Evolutionary conservation across 441 rosid genomes (phyloP).

Genomic region (Croton setiger): DNA sequence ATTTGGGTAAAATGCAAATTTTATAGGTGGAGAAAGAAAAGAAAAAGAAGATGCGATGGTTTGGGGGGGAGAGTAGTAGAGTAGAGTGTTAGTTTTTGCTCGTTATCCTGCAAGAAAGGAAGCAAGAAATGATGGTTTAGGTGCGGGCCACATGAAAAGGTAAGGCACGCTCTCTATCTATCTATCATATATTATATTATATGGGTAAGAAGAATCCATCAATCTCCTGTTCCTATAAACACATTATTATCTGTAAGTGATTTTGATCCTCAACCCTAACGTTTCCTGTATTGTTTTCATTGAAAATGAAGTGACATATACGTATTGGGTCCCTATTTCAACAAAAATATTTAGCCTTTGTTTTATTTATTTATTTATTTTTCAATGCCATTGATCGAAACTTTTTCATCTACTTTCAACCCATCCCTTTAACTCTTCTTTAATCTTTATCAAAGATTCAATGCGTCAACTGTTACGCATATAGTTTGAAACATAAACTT

Average conservation of each 20-base stretch:
- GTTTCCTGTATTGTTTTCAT: neutral
- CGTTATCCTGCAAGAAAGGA: constrained; percentile 8
- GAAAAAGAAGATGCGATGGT: constrained; percentile 5
- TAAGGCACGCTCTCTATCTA: constrained; percentile 20
- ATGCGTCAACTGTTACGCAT: too few relatives aligned
- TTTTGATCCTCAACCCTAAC: constrained; percentile 7
- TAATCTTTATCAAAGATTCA: constrained; percentile 10
- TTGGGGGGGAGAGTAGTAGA: neutral
- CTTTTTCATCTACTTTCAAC: constrained; percentile 20
- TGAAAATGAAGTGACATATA: constrained; percentile 3
- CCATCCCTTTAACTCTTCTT: neutral
- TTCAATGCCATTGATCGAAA: constrained; percentile 18
- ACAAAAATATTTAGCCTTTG: neutral
- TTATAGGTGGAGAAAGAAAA: constrained; percentile 12
- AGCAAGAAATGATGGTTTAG: constrained; percentile 26
- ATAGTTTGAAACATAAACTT: too few relatives aligned
- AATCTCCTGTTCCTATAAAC: constrained; percentile 14
- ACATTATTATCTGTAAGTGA: constrained; percentile 2
- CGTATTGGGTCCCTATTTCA: neutral
- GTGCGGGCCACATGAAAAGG: constrained; percentile 24
- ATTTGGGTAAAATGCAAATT: neutral
- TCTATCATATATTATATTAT: neutral
- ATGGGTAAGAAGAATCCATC: constrained; percentile 36
- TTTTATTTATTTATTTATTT: neutral
- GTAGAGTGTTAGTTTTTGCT: constrained; percentile 10